phyloP scores from a whole-genome alignment of 257 asterid genomes.

The Jacaranda copaia region DNA sequence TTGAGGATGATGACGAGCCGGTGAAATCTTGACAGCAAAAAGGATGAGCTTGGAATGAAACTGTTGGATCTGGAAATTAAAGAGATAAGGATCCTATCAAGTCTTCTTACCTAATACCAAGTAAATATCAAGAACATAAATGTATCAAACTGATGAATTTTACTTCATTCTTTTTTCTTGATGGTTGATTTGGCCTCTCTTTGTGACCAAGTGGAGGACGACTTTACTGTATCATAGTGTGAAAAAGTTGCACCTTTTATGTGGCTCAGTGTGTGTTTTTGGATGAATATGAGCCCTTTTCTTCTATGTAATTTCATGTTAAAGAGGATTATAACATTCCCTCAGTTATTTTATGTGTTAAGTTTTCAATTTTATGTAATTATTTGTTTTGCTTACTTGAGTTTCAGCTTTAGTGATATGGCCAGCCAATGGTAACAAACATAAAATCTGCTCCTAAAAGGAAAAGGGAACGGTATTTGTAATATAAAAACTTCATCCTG shows the following conservation, averaged over 20 bases:
- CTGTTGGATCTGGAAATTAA: constrained; percentile 4
- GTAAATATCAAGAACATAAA: constrained; percentile 21
- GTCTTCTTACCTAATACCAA: constrained; percentile 25
- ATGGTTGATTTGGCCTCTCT: constrained; percentile 26
- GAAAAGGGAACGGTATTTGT: background rate
- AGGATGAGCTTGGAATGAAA: constrained; percentile 12
- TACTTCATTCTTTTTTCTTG: constrained; percentile 29
- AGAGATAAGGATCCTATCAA: background rate
- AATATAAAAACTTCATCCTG: background rate
- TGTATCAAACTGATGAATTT: constrained; percentile 5
- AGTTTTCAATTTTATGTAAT: constrained; percentile 6
- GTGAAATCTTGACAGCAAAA: constrained; percentile 43
- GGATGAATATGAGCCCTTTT: constrained; percentile 7
- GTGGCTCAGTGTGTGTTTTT: constrained; percentile 28
- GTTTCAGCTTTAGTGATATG: no score
- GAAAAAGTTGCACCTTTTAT: constrained; percentile 29
- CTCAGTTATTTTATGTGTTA: background rate
- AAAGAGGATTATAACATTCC: constrained; percentile 3
- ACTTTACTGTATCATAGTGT: constrained; percentile 13
- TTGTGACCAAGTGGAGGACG: background rate
- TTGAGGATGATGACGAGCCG: constrained; percentile 73
- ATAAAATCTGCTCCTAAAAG: background rate
- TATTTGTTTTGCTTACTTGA: no score
- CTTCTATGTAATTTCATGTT: background rate
- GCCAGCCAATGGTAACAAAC: background rate